Percentiles rank a stretch among this genome's conserved stretches.
Conservation (phyloP, 495 filamentous ascomycete genomes). For the Aspergillus steynii region DNA sequence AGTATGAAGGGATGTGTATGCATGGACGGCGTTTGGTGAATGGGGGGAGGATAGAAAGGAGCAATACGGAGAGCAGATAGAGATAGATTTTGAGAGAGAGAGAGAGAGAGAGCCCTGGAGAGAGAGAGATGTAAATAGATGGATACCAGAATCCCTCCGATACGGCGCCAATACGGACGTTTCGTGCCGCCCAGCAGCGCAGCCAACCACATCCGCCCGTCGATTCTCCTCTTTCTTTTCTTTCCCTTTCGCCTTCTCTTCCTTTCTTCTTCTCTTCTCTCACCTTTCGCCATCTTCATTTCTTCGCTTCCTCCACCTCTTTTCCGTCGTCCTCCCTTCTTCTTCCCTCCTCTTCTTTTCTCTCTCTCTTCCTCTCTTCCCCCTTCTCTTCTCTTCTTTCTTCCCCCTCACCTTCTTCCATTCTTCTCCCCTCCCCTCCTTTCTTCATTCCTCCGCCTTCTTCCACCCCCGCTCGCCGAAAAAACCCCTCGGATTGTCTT, state of each 20-base stretch:
- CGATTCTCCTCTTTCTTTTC: conserved; percentile 14
- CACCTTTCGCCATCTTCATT: conserved; percentile 26
- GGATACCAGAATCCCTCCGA: neutral
- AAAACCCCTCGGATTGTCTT: conserved; percentile 16
- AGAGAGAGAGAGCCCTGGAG: neutral
- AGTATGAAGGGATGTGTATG: neutral
- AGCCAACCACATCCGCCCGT: conserved; percentile 6
- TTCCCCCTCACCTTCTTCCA: conserved; percentile 19
- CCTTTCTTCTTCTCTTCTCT: conserved; percentile 25
- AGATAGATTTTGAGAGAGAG: neutral
- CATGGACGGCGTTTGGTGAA: neutral
- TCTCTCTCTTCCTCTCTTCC: conserved; percentile 23
- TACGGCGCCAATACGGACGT: neutral
- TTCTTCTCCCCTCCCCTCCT: conserved; percentile 25
- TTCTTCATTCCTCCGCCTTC: conserved; percentile 32
- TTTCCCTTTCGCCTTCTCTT: conserved; percentile 25
- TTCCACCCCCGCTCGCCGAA: conserved; percentile 26
- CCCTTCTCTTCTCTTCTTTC: conserved; percentile 21
- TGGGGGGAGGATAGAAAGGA: neutral
- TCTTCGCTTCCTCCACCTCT: conserved; percentile 15
- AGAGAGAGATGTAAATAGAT: neutral
- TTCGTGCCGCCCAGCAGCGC: neutral
- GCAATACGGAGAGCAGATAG: too few relatives aligned
- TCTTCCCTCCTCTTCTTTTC: conserved; percentile 14
- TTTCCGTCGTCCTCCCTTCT: conserved; percentile 21